These are phyloP conservation scores for Scytalidium lignicola DNA, from an alignment of 2,329 filamentous ascomycete genomes.

Conservation along the genomic window DNA sequence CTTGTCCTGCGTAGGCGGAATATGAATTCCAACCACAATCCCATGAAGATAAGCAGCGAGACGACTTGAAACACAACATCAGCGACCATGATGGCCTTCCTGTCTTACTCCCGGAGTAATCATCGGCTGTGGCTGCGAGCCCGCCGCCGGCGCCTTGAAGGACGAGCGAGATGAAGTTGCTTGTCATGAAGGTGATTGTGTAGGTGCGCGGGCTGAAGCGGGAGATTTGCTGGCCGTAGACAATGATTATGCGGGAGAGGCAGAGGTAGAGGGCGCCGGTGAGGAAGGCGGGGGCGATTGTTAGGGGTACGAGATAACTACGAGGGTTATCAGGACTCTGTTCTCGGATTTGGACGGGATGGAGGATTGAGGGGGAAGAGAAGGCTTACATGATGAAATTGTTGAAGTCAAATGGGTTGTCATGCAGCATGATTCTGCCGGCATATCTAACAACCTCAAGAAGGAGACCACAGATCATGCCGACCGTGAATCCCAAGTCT, in stretches of 20 bases:
- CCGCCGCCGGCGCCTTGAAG: slow-evolving; percentile 56
- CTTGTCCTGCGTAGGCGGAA: slow-evolving; percentile 10
- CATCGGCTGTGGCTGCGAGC: slow-evolving; percentile 33
- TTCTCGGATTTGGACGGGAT: slow-evolving; percentile 1
- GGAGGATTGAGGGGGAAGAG: slow-evolving; percentile 1
- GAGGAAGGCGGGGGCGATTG: slow-evolving; percentile 58
- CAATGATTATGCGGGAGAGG: slow-evolving; percentile 40
- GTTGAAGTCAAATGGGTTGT: slow-evolving; percentile 41
- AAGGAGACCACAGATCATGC: slow-evolving; percentile 45
- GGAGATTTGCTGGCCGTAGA: slow-evolving; percentile 39
- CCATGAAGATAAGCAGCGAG: slow-evolving; percentile 34
- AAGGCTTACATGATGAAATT: slow-evolving; percentile 45
- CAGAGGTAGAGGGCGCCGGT: slow-evolving; percentile 58
- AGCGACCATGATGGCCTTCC: slow-evolving; percentile 53
- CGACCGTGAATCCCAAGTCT: slow-evolving; percentile 50
- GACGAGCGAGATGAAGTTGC: slow-evolving; percentile 52
- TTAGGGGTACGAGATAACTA: slow-evolving; percentile 46
- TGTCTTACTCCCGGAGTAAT: slow-evolving; percentile 22
- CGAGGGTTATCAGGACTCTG: slow-evolving; percentile 1
- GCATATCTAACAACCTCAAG: slow-evolving; percentile 54
- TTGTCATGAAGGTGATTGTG: slow-evolving; percentile 53
- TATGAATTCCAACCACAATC: slow-evolving; percentile 18
- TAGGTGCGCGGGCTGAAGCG: slow-evolving; percentile 38
- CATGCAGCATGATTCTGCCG: slow-evolving; percentile 47
- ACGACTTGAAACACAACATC: slow-evolving; percentile 54